These are phyloP conservation scores for Saturnispora serradocipensis DNA, from an alignment of 805 yeast species.

Conservation along the genomic window DNA sequence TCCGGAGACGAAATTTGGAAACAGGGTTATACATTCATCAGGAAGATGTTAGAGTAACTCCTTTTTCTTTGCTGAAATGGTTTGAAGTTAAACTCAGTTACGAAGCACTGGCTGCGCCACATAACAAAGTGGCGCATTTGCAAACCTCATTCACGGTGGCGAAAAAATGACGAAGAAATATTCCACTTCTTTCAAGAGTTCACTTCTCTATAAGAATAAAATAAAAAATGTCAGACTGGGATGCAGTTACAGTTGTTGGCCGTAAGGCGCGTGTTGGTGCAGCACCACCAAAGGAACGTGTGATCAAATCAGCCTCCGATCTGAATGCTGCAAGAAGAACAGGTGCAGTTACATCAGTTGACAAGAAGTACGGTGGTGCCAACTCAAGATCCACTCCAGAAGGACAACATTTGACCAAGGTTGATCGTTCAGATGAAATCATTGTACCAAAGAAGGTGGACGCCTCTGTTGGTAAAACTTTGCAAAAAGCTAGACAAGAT, in stretches of 20 bases:
- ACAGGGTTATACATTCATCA: constrained; percentile 4
- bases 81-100: neutral
- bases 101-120: neutral
- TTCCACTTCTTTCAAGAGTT: neutral
- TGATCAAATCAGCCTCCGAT: constrained; percentile 68
- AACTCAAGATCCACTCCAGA: constrained; percentile 65
- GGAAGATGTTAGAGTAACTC: constrained; percentile 2
- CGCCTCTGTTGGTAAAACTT: constrained; percentile 76
- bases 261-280: constrained; percentile 81
- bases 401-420: constrained; percentile 89
- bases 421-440: constrained; percentile 89
- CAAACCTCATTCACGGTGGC: neutral
- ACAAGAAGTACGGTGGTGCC: constrained; percentile 76
- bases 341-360: constrained; percentile 83
- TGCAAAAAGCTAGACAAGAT: constrained; percentile 76
- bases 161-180: neutral
- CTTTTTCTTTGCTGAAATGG: too few species aligned
- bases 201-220: neutral
- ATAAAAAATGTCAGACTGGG: constrained; percentile 65
- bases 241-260: constrained; percentile 81
- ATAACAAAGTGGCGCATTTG: neutral
- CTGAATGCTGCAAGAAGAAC: constrained; percentile 91
- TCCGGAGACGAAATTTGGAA: constrained; percentile 5
- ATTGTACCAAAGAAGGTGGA: constrained; percentile 88
- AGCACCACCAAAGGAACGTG: constrained; percentile 70